These are phyloP conservation scores for Phytopythium mirpurense DNA, from an alignment of 352 stramenopile species.

Conservation along the genomic window DNA sequence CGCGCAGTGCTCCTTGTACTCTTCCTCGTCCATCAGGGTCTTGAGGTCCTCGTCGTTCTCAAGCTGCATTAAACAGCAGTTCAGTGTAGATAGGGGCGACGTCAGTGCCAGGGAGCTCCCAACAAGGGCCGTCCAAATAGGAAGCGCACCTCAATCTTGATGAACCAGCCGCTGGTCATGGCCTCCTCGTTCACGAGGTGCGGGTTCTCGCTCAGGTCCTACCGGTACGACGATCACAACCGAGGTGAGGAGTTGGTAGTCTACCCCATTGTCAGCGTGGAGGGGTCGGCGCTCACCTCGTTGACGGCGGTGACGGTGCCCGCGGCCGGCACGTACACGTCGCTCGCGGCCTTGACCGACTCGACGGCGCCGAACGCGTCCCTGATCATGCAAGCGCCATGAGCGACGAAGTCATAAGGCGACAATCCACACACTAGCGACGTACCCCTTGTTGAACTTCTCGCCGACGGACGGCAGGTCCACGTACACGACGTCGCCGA, in stretches of 20 bases:
- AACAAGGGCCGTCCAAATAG: too few relatives aligned
- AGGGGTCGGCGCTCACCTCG: constrained; percentile 37
- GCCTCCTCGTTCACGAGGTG: constrained; percentile 87
- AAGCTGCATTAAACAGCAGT: constrained; percentile 24
- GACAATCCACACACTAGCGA: not conserved
- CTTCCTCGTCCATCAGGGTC: constrained; percentile 73
- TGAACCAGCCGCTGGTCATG: constrained; percentile 85
- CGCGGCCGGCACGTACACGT: constrained; percentile 94
- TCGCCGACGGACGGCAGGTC: constrained; percentile 94
- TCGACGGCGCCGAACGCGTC: constrained; percentile 96
- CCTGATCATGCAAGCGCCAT: constrained; percentile 29
- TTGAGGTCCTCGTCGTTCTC: constrained; percentile 68
- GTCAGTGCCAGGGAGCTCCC: too few relatives aligned
- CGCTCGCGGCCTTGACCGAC: constrained; percentile 98
- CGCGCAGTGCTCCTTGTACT: constrained; percentile 84
- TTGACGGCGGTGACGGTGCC: constrained; percentile 95
- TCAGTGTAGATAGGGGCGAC: too few relatives aligned
- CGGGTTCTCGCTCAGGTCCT: constrained; percentile 75
- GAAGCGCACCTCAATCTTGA: constrained; percentile 84
- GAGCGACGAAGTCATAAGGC: not conserved
- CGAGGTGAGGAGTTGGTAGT: constrained; percentile 6
- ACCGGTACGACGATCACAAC: constrained; percentile 4
- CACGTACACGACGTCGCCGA: constrained; percentile 97
- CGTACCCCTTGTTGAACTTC: constrained; percentile 90
- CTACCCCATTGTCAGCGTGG: not conserved